Percentiles rank a stretch among this genome's conserved stretches.
Evolutionary conservation across 257 asterid genomes (phyloP).

Genomic region (Haberlea rhodopensis): DNA sequence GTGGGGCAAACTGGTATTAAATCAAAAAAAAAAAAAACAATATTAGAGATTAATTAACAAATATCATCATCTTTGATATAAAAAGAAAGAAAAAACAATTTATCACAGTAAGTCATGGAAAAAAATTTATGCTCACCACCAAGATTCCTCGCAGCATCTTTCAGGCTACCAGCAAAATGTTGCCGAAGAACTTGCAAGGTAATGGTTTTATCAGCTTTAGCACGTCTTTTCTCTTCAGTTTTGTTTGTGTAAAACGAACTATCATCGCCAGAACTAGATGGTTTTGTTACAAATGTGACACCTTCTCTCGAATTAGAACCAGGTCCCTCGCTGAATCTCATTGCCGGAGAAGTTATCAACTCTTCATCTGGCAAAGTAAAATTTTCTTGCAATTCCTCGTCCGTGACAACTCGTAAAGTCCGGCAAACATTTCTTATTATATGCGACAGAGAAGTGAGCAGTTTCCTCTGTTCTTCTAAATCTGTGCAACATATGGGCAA

Average conservation of each 20-base stretch:
- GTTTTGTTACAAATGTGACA: conserved; percentile 30
- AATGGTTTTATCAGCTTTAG: conserved; percentile 66
- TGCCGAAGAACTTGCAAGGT: conserved; percentile 81
- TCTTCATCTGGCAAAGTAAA: conserved; percentile 24
- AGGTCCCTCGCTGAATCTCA: conserved; percentile 27
- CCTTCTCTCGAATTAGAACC: conserved; percentile 39
- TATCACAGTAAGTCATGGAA: not conserved
- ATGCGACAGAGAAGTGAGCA: conserved; percentile 69
- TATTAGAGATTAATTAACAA: not conserved
- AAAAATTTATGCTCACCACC: conserved; percentile 60
- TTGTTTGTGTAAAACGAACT: conserved; percentile 34
- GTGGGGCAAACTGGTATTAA: conserved; percentile 81
- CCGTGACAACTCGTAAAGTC: conserved; percentile 67
- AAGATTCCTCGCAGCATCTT: conserved; percentile 89
- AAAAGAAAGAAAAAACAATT: not conserved
- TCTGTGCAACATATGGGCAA: conserved; percentile 58
- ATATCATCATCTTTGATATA: not conserved
- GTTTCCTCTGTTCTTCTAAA: conserved; percentile 57
- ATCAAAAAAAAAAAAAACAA: conserved; percentile 1
- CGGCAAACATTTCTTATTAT: conserved; percentile 60
- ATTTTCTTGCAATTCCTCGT: conserved; percentile 67
- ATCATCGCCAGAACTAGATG: conserved; percentile 44
- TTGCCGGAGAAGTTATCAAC: conserved; percentile 19
- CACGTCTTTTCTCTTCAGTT: conserved; percentile 56
- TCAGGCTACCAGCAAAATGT: conserved; percentile 90